Percentiles rank a stretch among this genome's conserved stretches.
These are phyloP conservation scores for Solanum okadae DNA, from an alignment of 257 asterid species.

Conservation along the genomic window DNA sequence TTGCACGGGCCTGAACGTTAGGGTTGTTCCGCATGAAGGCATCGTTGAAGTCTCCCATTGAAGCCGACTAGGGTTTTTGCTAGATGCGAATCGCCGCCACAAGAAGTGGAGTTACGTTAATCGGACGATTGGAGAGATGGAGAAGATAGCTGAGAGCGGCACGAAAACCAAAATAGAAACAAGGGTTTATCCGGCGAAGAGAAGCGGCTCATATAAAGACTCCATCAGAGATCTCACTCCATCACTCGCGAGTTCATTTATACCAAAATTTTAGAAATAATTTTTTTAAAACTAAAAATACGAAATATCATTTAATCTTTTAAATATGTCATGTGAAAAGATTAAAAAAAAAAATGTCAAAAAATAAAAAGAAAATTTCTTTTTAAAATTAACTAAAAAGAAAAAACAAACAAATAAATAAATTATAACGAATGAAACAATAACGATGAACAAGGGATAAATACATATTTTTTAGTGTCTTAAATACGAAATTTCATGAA, in stretches of 20 bases:
- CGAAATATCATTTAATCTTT: background rate
- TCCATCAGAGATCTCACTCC: background rate
- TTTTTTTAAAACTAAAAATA: no score
- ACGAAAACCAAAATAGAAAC: background rate
- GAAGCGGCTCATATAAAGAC: background rate
- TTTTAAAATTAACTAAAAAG: no score
- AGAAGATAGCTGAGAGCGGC: constrained; percentile 7
- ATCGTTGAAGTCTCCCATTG: constrained; percentile 81
- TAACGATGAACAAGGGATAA: no score
- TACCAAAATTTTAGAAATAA: background rate
- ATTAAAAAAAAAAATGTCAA: no score
- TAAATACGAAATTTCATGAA: no score
- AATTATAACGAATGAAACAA: no score
- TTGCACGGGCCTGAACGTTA: constrained; percentile 90
- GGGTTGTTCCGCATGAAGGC: constrained; percentile 89
- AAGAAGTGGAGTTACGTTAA: background rate
- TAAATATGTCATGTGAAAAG: no score
- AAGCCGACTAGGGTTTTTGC: constrained; percentile 12
- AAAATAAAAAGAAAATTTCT: no score
- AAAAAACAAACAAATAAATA: no score
- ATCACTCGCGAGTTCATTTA: background rate
- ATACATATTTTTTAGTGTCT: fast-evolving
- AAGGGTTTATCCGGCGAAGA: background rate
- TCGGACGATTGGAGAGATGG: background rate
- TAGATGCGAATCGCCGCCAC: background rate